A percentile compares a stretch with the other conserved stretches of the same genome.
Conservation (phyloP, 202 grass and related monocot species). For the Elaeis oleifera region DNA sequence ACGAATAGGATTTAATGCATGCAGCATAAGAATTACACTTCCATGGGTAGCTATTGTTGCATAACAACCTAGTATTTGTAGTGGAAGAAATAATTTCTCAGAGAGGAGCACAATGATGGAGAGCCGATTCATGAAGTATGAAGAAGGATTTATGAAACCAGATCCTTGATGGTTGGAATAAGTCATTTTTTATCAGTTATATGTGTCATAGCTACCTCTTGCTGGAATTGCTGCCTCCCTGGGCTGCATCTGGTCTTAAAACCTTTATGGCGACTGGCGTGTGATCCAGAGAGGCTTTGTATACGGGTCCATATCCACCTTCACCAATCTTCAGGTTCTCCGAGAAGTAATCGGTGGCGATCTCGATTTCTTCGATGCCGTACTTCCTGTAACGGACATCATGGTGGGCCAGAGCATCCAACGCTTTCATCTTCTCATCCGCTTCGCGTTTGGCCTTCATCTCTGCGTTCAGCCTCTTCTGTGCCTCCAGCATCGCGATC, state of each 20-base stretch:
- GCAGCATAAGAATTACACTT: too few relatives aligned
- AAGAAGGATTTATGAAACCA: too few relatives aligned
- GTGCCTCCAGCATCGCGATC: conserved; percentile 67
- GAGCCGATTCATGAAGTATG: too few relatives aligned
- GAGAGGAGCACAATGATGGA: too few relatives aligned
- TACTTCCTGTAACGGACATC: conserved; percentile 76
- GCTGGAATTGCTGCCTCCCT: conserved; percentile 86
- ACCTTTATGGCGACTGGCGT: conserved; percentile 91
- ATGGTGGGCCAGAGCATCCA: conserved; percentile 47
- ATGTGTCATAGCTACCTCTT: conserved; percentile 40
- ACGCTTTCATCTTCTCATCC: conserved; percentile 67
- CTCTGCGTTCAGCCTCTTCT: conserved; percentile 66
- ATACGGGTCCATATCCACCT: conserved; percentile 90
- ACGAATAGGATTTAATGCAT: neutral
- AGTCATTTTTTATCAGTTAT: too few relatives aligned
- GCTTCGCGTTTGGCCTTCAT: conserved; percentile 59
- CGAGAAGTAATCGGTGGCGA: conserved; percentile 69
- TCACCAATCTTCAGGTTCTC: conserved; percentile 81
- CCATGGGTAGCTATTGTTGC: too few relatives aligned
- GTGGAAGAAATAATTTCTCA: too few relatives aligned
- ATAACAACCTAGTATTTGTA: too few relatives aligned
- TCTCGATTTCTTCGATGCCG: conserved; percentile 78
- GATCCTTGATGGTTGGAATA: too few relatives aligned
- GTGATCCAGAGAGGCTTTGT: conserved; percentile 70
- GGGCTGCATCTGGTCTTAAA: conserved; percentile 61